Base-by-base conservation (phyloP, 768 basidiomycete species). In the Suillus fuscotomentosus region DNA sequence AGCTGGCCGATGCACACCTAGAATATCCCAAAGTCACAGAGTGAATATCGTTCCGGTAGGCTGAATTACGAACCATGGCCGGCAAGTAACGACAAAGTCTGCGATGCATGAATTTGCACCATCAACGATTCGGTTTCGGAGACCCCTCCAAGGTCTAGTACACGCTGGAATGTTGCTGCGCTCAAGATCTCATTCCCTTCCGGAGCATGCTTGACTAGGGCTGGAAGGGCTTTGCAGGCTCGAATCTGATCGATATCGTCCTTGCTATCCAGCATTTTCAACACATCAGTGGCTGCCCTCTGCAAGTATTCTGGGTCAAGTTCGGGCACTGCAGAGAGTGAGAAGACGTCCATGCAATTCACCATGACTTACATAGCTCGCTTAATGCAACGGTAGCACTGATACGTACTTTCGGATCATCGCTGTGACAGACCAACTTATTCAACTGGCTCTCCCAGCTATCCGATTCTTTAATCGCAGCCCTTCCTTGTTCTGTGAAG, bases 211-310 rank as follows among this genome's bases (percentile, higher is more conserved):
- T 59, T 60, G 3, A 47, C 17, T 13, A 63, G 47, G 8, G 43
- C 27, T 7, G 62, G 55, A 22, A 63, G 54, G 11, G 55, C 53
- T 57, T 39, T 56, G 43, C 62, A 63, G 11, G 56, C 62, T 36
- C 55, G 41, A 36, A 39, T 60, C 7, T 31, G 62, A 13, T 34
- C 11, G 10, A 31, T 27, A 27, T 63, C 55, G 22, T 60, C 45
- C 7, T 62, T 53, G 34, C 43, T 63, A 14, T 48, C 38, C 13
- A 63, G 45, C 62, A 63, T 63, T 41, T 17, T 34, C 8, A 38
- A 20, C 20, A 63, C 24, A 31, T 57, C 54, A 17, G 5, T 7
- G 31, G 15, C 34, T 9, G 45, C 45, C 43, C 14, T 31, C 15
- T 47, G 10, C 17, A 42, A 22, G 36, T 13, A 48, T 36, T 17